phyloP scores from a whole-genome alignment of 2,329 filamentous ascomycete genomes.

The Didymosphaeria variabile region DNA sequence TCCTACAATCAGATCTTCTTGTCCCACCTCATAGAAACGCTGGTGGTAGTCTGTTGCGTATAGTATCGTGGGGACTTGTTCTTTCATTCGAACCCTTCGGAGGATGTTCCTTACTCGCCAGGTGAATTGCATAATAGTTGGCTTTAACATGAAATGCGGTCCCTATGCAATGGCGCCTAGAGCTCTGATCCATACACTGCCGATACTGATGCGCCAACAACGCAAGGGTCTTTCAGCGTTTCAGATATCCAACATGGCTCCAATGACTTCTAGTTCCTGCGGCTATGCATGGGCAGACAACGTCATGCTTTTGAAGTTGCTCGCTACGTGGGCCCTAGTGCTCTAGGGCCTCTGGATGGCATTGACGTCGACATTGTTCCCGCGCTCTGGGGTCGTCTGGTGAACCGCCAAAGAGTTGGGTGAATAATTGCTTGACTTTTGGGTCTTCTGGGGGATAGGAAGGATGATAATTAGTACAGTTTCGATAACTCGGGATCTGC shows the following conservation, averaged over 20 bases:
- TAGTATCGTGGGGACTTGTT: constrained; percentile 30
- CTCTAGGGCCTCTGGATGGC: neutral
- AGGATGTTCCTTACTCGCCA: constrained; percentile 34
- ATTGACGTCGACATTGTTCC: neutral
- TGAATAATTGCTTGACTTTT: neutral
- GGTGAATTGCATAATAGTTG: constrained; percentile 34
- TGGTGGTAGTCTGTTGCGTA: constrained; percentile 35
- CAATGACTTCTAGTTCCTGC: neutral
- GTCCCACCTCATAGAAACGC: constrained; percentile 30
- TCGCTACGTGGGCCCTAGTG: neutral
- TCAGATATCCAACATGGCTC: neutral
- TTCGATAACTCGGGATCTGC: neutral
- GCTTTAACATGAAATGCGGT: constrained; percentile 20
- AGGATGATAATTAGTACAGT: neutral
- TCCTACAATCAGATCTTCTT: constrained; percentile 28
- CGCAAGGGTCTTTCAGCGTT: constrained; percentile 27
- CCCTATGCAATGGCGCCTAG: neutral
- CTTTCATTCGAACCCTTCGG: constrained; percentile 24
- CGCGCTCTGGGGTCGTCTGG: neutral
- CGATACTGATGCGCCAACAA: constrained; percentile 31
- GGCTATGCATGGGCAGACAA: neutral
- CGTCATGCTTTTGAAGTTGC: neutral
- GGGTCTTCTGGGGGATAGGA: neutral
- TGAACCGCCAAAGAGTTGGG: neutral
- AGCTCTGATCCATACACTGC: constrained; percentile 28